Evolutionary conservation across 169 alveolate genomes (phyloP).

Genomic region (Toxoplasma gondii): DNA sequence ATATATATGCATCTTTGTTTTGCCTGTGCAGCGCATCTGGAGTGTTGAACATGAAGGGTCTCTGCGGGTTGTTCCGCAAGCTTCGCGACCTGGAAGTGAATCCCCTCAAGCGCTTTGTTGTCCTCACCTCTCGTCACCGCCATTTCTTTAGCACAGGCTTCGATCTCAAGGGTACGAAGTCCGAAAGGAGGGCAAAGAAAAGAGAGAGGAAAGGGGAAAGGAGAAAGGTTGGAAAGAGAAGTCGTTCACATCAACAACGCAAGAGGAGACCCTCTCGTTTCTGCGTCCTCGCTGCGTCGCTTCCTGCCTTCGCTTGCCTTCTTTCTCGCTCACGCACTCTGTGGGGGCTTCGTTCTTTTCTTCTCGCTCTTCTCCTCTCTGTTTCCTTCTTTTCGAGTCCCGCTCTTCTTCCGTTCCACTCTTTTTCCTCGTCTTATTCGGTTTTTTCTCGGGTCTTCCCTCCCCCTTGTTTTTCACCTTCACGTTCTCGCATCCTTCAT

Average conservation of each 20-base stretch:
- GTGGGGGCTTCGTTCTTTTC: too few species aligned
- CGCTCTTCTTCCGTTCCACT: too few species aligned
- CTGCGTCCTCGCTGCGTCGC: too few species aligned
- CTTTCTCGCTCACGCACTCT: too few species aligned
- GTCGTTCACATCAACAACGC: background rate
- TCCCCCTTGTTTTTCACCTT: background rate
- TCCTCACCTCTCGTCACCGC: background rate
- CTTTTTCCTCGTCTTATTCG: background rate
- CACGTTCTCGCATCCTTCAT: too few species aligned
- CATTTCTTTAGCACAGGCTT: background rate
- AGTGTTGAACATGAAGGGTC: background rate
- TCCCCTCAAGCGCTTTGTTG: slow-evolving; percentile 32
- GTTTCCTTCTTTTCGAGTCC: too few species aligned
- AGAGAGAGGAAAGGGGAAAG: background rate
- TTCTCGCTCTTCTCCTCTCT: too few species aligned
- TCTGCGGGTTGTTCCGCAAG: slow-evolving; percentile 40
- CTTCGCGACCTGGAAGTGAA: slow-evolving; percentile 54
- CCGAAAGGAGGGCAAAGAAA: background rate
- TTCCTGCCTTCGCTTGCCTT: too few species aligned
- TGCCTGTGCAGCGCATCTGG: background rate
- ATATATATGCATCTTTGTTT: background rate
- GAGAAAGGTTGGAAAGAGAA: background rate
- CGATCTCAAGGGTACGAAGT: slow-evolving; percentile 1
- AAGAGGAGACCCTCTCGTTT: too few species aligned
- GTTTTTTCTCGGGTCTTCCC: background rate